Conservation (phyloP, 495 filamentous ascomycete species). For the Podospora tetraspora region DNA sequence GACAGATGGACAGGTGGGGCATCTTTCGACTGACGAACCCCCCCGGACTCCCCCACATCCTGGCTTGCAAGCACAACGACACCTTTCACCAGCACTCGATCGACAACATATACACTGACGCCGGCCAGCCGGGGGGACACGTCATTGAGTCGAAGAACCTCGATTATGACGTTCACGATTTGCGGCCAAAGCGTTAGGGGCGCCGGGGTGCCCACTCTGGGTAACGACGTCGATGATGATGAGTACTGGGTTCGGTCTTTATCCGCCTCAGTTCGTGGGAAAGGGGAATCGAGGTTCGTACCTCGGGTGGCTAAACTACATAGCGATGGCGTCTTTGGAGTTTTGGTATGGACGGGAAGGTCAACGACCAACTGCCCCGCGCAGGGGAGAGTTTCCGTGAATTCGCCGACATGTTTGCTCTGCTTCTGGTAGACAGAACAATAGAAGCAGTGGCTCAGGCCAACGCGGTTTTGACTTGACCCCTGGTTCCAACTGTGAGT, state of each 20-base stretch:
- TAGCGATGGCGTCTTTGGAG: not conserved
- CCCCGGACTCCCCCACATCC: conserved; percentile 74
- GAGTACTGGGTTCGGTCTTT: not conserved
- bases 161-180: conserved; percentile 25
- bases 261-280: not conserved
- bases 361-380: not conserved
- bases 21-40: conserved; percentile 91
- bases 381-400: not conserved
- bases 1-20: conserved; percentile 61
- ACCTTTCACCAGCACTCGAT: conserved; percentile 69
- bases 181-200: conserved; percentile 13
- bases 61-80: conserved; percentile 66
- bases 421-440: not conserved
- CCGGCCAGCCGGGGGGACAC: conserved; percentile 69
- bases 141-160: conserved; percentile 57
- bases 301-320: not conserved
- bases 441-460: not conserved
- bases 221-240: no score
- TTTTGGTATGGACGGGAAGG: not conserved
- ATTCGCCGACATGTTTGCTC: not conserved
- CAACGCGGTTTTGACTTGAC: not conserved
- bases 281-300: no score
- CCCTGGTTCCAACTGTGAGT: not conserved
- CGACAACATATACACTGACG: conserved; percentile 76
- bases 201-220: not conserved